Evolutionary conservation across 208 protist genomes (phyloP).

Genomic region (Vickermania ingenoplastis): DNA sequence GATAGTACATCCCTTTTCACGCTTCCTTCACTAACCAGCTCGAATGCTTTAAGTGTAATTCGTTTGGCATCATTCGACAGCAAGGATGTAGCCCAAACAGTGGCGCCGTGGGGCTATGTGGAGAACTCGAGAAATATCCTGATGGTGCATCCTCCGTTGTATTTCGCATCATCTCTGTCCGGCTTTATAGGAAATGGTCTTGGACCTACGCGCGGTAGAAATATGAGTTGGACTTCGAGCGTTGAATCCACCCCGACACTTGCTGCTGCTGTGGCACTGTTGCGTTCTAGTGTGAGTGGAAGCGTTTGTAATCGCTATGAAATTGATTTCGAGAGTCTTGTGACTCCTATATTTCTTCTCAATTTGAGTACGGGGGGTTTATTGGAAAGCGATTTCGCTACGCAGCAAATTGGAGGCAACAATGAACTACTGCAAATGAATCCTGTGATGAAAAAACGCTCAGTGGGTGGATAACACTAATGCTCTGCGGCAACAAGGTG

Average conservation of each 20-base stretch:
- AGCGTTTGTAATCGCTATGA: constrained; percentile 24
- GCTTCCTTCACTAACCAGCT: constrained; percentile 4
- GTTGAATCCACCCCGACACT: constrained; percentile 16
- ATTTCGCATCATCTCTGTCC: constrained; percentile 20
- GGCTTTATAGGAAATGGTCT: constrained; percentile 45
- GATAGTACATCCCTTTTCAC: not conserved
- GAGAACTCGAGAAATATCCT: not conserved
- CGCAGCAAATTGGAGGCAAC: not conserved
- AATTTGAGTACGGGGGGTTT: constrained; percentile 20
- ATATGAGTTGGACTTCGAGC: not conserved
- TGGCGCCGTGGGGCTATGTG: not conserved
- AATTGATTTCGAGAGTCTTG: constrained; percentile 11
- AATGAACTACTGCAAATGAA: constrained; percentile 2
- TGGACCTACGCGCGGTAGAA: constrained; percentile 17
- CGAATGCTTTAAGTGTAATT: not conserved
- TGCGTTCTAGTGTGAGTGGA: constrained; percentile 37
- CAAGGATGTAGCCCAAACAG: not conserved
- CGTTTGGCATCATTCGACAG: not conserved
- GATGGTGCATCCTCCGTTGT: constrained; percentile 21
- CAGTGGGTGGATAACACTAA: constrained; percentile 9
- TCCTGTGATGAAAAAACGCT: constrained; percentile 10
- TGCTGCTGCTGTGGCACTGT: constrained; percentile 34
- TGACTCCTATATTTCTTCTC: constrained; percentile 39
- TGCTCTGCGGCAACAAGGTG: not conserved
- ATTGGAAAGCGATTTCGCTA: constrained; percentile 11